phyloP scores from a whole-genome alignment of 106 monocot genomes.

The Dendrobium nobile region DNA sequence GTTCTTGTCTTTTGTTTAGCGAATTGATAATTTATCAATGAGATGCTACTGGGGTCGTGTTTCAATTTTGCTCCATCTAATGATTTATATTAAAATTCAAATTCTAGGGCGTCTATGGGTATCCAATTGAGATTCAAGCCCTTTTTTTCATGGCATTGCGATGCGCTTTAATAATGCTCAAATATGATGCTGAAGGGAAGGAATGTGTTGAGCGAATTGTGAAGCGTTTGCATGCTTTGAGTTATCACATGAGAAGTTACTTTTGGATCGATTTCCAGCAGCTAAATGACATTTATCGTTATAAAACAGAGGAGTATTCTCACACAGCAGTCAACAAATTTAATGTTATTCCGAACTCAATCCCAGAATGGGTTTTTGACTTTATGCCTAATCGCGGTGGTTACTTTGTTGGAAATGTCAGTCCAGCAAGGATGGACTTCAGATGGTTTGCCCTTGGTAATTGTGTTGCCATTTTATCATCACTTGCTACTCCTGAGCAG shows the following conservation, averaged over 20 bases:
- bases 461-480: conserved; percentile 48
- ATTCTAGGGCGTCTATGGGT: conserved; percentile 43
- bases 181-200: conserved; percentile 41
- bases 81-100: neutral
- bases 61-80: conserved; percentile 1
- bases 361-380: conserved; percentile 49
- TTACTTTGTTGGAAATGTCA: conserved; percentile 46
- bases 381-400: conserved; percentile 45
- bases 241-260: conserved; percentile 47
- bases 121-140: conserved; percentile 53
- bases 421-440: conserved; percentile 49
- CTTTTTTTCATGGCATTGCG: conserved; percentile 52
- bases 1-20: neutral
- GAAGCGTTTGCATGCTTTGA: conserved; percentile 44
- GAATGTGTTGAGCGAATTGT: conserved; percentile 41
- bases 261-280: conserved; percentile 52
- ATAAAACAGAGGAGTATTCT: conserved; percentile 49
- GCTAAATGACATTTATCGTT: conserved; percentile 46
- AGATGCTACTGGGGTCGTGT: neutral
- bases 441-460: conserved; percentile 49
- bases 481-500: conserved; percentile 46
- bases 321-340: conserved; percentile 52
- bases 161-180: conserved; percentile 32
- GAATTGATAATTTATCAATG: neutral
- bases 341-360: conserved; percentile 43